Conservation (phyloP, 306 rosid species). For the Pachyrhizus erosus region DNA sequence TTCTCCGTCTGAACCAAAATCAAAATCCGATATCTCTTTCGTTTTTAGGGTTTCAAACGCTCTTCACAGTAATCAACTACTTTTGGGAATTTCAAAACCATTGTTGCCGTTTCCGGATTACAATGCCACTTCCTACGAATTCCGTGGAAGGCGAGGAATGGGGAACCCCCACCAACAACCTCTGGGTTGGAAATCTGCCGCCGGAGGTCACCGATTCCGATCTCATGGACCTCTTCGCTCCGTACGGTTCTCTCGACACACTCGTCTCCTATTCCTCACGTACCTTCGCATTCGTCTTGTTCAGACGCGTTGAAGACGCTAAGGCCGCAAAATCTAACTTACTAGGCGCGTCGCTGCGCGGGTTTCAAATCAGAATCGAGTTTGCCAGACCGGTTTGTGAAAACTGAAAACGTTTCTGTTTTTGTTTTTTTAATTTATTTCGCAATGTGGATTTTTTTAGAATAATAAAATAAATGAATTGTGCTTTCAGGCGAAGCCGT, state of each 20-base stretch:
- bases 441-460: not conserved
- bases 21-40: not conserved
- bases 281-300: constrained; percentile 59
- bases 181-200: constrained; percentile 78
- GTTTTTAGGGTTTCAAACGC: not conserved
- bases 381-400: constrained; percentile 90
- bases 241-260: constrained; percentile 71
- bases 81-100: not conserved
- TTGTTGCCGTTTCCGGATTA: not conserved
- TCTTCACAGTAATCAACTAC: not conserved
- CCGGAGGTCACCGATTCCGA: constrained; percentile 67
- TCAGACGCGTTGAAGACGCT: constrained; percentile 73
- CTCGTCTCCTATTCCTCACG: constrained; percentile 70
- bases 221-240: constrained; percentile 69
- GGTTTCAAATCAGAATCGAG: constrained; percentile 68
- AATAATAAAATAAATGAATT: not conserved
- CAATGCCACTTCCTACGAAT: constrained; percentile 12
- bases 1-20: not conserved
- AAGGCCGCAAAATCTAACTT: constrained; percentile 76
- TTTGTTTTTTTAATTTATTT: not conserved
- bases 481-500: constrained; percentile 71
- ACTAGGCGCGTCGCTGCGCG: constrained; percentile 65
- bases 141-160: constrained; percentile 46
- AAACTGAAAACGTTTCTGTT: not conserved
- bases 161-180: constrained; percentile 67